Evolutionary conservation across 495 filamentous ascomycete genomes (phyloP).

Genomic region (Clohesyomyces aquaticus): DNA sequence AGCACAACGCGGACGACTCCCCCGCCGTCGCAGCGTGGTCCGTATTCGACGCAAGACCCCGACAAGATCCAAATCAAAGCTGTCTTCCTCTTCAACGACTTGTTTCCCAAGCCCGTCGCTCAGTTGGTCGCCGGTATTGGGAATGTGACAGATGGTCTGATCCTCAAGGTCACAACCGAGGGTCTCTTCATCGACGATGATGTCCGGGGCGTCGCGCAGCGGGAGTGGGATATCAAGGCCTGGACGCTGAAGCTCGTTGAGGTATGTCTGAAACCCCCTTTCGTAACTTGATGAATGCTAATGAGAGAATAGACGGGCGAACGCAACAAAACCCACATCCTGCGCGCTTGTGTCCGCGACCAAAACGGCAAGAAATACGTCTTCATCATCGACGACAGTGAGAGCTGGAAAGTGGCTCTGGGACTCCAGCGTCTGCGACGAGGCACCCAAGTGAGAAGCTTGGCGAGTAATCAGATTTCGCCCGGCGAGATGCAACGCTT

Average conservation of each 20-base stretch:
- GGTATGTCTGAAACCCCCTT: conserved; percentile 58
- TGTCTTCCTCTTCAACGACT: conserved; percentile 86
- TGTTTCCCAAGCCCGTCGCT: conserved; percentile 77
- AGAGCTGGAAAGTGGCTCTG: conserved; percentile 90
- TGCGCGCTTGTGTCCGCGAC: conserved; percentile 82
- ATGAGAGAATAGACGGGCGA: conserved; percentile 55
- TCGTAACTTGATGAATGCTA: background rate
- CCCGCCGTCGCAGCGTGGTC: conserved; percentile 72
- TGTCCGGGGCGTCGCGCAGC: conserved; percentile 77
- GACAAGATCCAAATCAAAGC: conserved; percentile 93
- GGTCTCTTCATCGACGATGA: conserved; percentile 97
- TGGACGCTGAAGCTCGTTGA: conserved; percentile 94
- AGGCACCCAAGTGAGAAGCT: conserved; percentile 62
- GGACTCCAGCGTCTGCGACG: conserved; percentile 74
- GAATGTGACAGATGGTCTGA: conserved; percentile 80
- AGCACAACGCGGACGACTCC: conserved; percentile 85
- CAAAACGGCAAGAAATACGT: conserved; percentile 81
- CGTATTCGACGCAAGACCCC: conserved; percentile 84
- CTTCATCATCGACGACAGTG: conserved; percentile 78
- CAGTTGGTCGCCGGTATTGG: conserved; percentile 77
- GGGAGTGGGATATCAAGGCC: conserved; percentile 98
- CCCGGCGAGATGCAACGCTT: conserved; percentile 62
- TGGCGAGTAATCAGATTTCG: conserved; percentile 50
- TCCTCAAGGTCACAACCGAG: conserved; percentile 82
- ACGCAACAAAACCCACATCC: conserved; percentile 61